Evolutionary conservation across 306 rosid species (phyloP).

Genomic region (Glycyrrhiza uralensis): DNA sequence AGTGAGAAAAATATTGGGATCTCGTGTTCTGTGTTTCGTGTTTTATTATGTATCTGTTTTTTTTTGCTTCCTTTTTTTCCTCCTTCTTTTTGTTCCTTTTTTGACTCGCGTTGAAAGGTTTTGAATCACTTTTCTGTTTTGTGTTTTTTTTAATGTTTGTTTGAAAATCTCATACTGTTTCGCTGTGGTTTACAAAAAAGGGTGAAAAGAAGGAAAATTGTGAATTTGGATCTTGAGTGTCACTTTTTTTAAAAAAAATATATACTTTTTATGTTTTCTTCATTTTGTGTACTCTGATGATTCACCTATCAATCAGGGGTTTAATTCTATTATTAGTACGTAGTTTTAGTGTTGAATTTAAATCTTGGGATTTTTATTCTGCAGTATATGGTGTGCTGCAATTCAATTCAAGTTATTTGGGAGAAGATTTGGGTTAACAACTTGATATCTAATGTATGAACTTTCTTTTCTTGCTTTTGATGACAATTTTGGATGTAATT

Average conservation of each 20-base stretch:
- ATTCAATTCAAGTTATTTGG: not conserved
- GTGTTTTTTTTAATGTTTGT: not conserved
- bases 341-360: not conserved
- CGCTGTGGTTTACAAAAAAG: conserved; percentile 7
- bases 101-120: conserved; percentile 38
- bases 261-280: not conserved
- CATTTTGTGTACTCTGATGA: not conserved
- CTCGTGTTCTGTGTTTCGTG: conserved; percentile 30
- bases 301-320: not conserved
- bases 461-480: not conserved
- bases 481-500: conserved; percentile 16
- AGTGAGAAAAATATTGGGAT: conserved; percentile 28
- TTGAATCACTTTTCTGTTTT: conserved; percentile 6
- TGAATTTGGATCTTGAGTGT: conserved; percentile 33
- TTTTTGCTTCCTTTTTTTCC: not conserved
- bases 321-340: not conserved
- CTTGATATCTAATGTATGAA: not conserved
- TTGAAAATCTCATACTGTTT: conserved; percentile 21
- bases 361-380: not conserved
- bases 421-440: conserved; percentile 13
- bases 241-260: not conserved
- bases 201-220: conserved; percentile 12
- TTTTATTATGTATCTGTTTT: not conserved
- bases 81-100: not conserved
- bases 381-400: not conserved